Conservation (phyloP, 2,329 filamentous ascomycete genomes). For the Fusarium verrucosum region DNA sequence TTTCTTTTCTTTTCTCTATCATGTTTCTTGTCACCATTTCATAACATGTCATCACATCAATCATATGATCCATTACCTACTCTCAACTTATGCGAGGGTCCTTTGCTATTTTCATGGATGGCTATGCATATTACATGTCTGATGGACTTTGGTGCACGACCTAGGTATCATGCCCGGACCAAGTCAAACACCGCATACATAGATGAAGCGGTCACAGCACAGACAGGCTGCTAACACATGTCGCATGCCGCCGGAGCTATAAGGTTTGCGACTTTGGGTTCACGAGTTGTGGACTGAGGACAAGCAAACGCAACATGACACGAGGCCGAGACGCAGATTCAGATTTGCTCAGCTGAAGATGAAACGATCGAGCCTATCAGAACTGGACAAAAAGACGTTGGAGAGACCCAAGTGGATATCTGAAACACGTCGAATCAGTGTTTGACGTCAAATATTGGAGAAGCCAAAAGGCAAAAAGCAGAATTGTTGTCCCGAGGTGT, state of each 20-base stretch:
- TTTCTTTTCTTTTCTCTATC: constrained; percentile 3
- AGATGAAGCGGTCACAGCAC: constrained; percentile 1
- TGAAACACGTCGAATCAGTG: constrained; percentile 20
- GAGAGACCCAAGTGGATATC: constrained; percentile 20
- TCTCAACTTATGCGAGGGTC: constrained; percentile 31
- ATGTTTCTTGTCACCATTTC: constrained; percentile 1
- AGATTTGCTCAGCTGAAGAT: constrained; percentile 17
- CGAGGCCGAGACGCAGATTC: constrained; percentile 31
- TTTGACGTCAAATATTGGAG: constrained; percentile 20
- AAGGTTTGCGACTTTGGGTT: constrained; percentile 16
- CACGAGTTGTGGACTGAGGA: constrained; percentile 17
- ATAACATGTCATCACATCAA: constrained; percentile 2
- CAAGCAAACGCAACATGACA: constrained; percentile 14
- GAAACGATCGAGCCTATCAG: constrained; percentile 23
- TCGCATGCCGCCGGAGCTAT: constrained; percentile 11
- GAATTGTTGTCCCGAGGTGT: neutral
- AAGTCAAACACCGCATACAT: neutral
- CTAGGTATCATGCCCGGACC: constrained; percentile 10
- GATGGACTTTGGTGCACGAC: constrained; percentile 23
- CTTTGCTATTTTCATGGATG: constrained; percentile 14
- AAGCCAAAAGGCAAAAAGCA: no score
- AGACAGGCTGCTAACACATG: constrained; percentile 21
- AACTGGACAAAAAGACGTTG: constrained; percentile 13
- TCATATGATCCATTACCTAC: constrained; percentile 22
- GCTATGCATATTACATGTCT: constrained; percentile 19